These are phyloP conservation scores for Effrenium voratum DNA, from an alignment of 73 alveolate genomes.

Conservation along the genomic window DNA sequence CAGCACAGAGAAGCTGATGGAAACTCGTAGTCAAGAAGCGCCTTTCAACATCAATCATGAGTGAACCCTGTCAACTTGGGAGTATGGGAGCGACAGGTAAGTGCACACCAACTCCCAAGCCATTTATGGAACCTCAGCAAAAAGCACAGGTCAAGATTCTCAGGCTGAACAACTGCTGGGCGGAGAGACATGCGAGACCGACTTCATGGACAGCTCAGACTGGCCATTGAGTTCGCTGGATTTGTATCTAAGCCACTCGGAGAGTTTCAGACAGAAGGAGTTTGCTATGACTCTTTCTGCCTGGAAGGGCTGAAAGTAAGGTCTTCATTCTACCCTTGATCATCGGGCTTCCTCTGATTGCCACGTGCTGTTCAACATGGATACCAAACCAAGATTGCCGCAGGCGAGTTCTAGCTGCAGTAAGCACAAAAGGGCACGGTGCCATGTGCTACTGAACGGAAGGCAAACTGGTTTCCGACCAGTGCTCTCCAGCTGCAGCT, in stretches of 20 bases:
- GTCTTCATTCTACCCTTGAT: constrained; percentile 40
- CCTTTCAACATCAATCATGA: not conserved
- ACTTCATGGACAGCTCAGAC: constrained; percentile 70
- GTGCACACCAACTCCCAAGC: no score
- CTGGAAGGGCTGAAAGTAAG: not conserved
- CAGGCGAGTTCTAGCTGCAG: no score
- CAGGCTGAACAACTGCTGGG: constrained; percentile 85
- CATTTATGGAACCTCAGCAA: no score
- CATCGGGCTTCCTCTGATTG: constrained; percentile 46
- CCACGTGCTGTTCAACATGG: constrained; percentile 18
- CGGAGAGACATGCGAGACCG: constrained; percentile 66
- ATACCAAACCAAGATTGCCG: no score
- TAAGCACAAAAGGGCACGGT: no score
- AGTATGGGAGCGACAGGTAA: no score
- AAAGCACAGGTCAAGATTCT: no score
- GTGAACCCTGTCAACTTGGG: not conserved
- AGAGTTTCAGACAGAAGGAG: not conserved
- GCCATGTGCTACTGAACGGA: no score
- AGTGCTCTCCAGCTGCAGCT: not conserved
- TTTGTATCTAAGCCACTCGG: not conserved
- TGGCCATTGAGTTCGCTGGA: constrained; percentile 56
- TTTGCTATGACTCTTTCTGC: not conserved
- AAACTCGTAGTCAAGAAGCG: not conserved
- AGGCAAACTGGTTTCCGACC: no score
- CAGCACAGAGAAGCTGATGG: not conserved